A percentile compares a stretch with the other conserved stretches of the same genome.
Conservation (phyloP, 305 asterid genomes). For the Ruellia speciosa region DNA sequence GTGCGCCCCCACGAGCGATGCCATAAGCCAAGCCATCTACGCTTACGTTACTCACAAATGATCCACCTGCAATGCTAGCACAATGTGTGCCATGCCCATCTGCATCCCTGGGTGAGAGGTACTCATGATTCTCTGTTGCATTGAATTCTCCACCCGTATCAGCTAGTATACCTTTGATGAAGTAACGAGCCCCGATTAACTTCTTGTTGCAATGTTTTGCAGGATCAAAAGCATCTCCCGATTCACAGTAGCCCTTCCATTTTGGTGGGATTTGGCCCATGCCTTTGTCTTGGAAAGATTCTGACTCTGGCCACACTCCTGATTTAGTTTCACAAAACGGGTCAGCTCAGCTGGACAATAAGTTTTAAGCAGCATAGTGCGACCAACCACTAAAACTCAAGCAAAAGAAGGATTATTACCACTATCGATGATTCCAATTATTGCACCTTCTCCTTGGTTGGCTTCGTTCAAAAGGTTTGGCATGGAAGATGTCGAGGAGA, state of each 20-base stretch:
- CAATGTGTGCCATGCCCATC: constrained; percentile 33
- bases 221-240: constrained; percentile 29
- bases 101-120: constrained; percentile 32
- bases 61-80: constrained; percentile 36
- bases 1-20: constrained; percentile 34
- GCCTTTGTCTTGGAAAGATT: constrained; percentile 33
- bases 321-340: neutral
- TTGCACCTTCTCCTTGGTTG: constrained; percentile 37
- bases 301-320: constrained; percentile 38
- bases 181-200: constrained; percentile 43
- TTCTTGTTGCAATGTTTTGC: constrained; percentile 33
- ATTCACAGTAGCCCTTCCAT: constrained; percentile 43
- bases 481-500: constrained; percentile 21
- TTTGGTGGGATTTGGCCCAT: constrained; percentile 39
- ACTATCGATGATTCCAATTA: constrained; percentile 38
- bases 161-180: constrained; percentile 23
- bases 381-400: neutral
- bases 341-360: neutral
- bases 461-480: constrained; percentile 28
- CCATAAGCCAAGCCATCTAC: constrained; percentile 28
- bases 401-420: constrained; percentile 17
- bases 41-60: constrained; percentile 25
- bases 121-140: constrained; percentile 15
- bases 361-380: neutral
- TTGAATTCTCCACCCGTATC: constrained; percentile 8